Base-by-base conservation (phyloP, 305 asterid genomes). In the Caryopteris hybrid region DNA sequence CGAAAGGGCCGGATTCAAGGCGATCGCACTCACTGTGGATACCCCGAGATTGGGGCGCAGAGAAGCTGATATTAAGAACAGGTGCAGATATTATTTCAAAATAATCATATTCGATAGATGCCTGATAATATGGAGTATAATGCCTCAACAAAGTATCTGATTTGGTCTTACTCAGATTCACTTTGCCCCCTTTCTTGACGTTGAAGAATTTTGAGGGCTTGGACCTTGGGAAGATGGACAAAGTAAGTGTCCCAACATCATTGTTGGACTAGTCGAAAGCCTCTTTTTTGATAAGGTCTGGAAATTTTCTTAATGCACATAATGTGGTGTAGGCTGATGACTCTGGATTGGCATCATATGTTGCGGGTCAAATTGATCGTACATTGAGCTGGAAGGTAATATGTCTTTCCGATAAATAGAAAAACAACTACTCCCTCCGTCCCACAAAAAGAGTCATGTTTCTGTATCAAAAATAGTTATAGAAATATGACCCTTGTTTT, bases 1-100 rank as follows among this genome's bases (percentile, higher is more conserved):
- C 38, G 98, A 92, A 81, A 85, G 65, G 86, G 98, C 98, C 0
- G 98, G 98, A 58, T 92, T 90, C 79, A 92, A 90, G 91, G 98
- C 97, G 69, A 90, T 92, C 45, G 98, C 96, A 60, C 97, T 92
- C 27, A 92, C 98, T 6, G 97, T 92, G 20, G 98, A 92, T 66
- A 90, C 97, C 72, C 98, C 97, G 4, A 82, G 83, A 81, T 66
- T 92, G 76, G 97, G 98, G 33, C 97, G 98, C 61, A 73, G 98
- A 70, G 98, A 92, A 51, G 72, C 96, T 76, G 98, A 92, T 74
- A 90, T 92, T 18, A 92, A 92, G 91, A 92, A 90, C 79, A 85
- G 96, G 98, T 88, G 27, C 31, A 21, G 67, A 53, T 43, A 29
- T 31, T 45, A 58, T 34, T 70, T 34, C 7, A 1, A 31, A n/a